Evolutionary conservation across 805 yeast species (phyloP).

Genomic region (Suhomyces sp.): DNA sequence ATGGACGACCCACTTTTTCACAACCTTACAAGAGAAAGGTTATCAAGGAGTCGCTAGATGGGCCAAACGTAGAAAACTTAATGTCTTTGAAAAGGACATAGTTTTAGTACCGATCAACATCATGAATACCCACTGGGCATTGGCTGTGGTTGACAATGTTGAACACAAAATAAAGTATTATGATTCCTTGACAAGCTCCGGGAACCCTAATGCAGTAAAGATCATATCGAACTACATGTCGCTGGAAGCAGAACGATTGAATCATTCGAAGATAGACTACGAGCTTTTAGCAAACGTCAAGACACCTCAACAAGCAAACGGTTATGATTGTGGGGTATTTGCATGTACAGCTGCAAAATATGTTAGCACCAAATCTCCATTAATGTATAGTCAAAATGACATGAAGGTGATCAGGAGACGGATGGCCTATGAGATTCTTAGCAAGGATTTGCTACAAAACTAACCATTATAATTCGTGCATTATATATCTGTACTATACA

Average conservation of each 20-base stretch:
- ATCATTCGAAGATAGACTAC: constrained; percentile 18
- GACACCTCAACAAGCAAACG: constrained; percentile 85
- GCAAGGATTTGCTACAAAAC: constrained; percentile 26
- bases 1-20: constrained; percentile 86
- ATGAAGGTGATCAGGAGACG: constrained; percentile 64
- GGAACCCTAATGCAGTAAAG: constrained; percentile 42
- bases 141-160: constrained; percentile 70
- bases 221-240: constrained; percentile 59
- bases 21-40: constrained; percentile 69
- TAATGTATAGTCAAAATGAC: constrained; percentile 63
- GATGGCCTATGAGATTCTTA: constrained; percentile 62
- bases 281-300: constrained; percentile 22
- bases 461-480: constrained; percentile 1
- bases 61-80: constrained; percentile 73
- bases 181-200: constrained; percentile 66
- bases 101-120: constrained; percentile 85
- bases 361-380: constrained; percentile 47
- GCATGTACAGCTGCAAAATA: constrained; percentile 74
- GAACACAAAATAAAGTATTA: constrained; percentile 60
- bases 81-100: constrained; percentile 60
- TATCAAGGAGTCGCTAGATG: constrained; percentile 79
- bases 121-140: constrained; percentile 86
- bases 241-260: constrained; percentile 60
- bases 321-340: constrained; percentile 94
- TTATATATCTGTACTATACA: not conserved